phyloP scores from a whole-genome alignment of 352 stramenopile species.

The Phytophthora sojae region DNA sequence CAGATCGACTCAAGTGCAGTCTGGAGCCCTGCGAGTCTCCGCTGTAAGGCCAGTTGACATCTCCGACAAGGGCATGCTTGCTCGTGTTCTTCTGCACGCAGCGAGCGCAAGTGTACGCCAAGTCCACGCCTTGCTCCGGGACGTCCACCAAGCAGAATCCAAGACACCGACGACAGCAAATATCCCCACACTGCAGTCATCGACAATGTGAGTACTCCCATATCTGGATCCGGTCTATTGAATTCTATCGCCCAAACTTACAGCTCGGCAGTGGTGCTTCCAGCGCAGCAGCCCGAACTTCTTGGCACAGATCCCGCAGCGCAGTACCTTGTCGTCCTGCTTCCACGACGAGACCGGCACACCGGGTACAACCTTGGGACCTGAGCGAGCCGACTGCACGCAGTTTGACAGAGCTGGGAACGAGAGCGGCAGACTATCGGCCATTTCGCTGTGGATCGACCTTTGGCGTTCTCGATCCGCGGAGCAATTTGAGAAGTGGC shows the following conservation, averaged over 20 bases:
- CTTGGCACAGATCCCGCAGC: conserved; percentile 72
- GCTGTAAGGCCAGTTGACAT: conserved; percentile 56
- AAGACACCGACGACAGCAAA: conserved; percentile 75
- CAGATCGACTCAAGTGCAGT: conserved; percentile 33
- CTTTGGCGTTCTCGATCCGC: conserved; percentile 7
- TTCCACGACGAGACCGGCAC: conserved; percentile 66
- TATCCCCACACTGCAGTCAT: conserved; percentile 65
- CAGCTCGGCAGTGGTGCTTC: conserved; percentile 74
- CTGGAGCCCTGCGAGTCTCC: conserved; percentile 36
- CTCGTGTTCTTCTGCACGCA: conserved; percentile 66
- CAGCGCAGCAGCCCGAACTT: conserved; percentile 72
- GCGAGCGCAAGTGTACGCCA: conserved; percentile 68
- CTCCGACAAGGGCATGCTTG: conserved; percentile 54
- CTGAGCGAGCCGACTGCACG: conserved; percentile 31
- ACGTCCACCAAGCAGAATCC: conserved; percentile 78
- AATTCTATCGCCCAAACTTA: conserved; percentile 33
- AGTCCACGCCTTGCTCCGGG: conserved; percentile 63
- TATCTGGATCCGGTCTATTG: too few relatives aligned
- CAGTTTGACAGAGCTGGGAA: conserved; percentile 55
- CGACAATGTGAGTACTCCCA: conserved; percentile 25
- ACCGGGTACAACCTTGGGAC: conserved; percentile 53
- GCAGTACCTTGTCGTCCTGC: conserved; percentile 47
- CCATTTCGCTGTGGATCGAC: conserved; percentile 31
- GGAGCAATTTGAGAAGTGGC: conserved; percentile 33
- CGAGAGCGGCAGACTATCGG: conserved; percentile 49